Conservation (phyloP, 805 yeast genomes). For the Suhomyces sp. region DNA sequence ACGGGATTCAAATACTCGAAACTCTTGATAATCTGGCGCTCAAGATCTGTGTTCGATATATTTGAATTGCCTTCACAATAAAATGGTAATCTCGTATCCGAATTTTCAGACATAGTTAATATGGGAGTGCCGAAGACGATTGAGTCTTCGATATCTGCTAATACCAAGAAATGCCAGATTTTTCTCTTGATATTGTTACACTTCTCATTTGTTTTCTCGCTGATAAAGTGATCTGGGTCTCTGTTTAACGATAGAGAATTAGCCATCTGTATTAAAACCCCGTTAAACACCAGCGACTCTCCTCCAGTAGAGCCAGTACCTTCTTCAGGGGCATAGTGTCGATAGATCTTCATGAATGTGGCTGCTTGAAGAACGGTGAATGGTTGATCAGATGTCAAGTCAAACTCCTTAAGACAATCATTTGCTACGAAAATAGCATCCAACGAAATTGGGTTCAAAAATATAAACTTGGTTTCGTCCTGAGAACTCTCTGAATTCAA, state of each 20-base stretch:
- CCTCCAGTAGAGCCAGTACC: constrained; percentile 7
- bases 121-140: constrained; percentile 21
- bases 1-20: constrained; percentile 30
- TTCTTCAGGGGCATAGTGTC: constrained; percentile 14
- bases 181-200: constrained; percentile 46
- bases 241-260: constrained; percentile 35
- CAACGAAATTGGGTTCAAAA: constrained; percentile 14
- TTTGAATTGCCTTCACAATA: constrained; percentile 35
- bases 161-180: constrained; percentile 52
- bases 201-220: constrained; percentile 10
- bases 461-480: background rate
- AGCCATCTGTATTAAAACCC: constrained; percentile 35
- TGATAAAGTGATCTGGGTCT: constrained; percentile 32
- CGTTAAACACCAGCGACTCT: constrained; percentile 17
- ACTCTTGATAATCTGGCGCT: constrained; percentile 36
- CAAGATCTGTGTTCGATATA: constrained; percentile 36
- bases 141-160: constrained; percentile 39
- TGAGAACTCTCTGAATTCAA: background rate
- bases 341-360: constrained; percentile 11
- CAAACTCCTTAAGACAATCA: constrained; percentile 11
- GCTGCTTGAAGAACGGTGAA: constrained; percentile 18
- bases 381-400: constrained; percentile 7
- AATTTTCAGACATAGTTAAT: constrained; percentile 1
- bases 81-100: constrained; percentile 50
- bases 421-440: constrained; percentile 14